phyloP scores from a whole-genome alignment of 495 filamentous ascomycete species.

The Penicillium turbatum region DNA sequence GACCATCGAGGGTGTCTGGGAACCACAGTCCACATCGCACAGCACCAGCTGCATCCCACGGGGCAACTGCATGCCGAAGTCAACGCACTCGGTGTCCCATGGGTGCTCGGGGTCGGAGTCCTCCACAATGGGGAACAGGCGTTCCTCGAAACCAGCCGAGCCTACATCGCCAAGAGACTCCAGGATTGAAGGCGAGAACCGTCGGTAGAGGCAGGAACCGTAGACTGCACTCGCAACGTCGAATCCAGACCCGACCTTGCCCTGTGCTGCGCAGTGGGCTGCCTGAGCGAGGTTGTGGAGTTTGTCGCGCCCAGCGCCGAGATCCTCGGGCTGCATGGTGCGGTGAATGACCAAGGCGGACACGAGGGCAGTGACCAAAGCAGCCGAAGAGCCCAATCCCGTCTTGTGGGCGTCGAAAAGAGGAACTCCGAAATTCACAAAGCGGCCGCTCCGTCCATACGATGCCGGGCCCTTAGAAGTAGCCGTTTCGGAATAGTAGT shows the following conservation, averaged over 20 bases:
- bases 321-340: slow-evolving; percentile 61
- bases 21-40: slow-evolving; percentile 94
- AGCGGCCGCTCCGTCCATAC: slow-evolving; percentile 43
- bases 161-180: slow-evolving; percentile 60
- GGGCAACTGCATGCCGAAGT: slow-evolving; percentile 60
- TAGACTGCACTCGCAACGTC: slow-evolving; percentile 94
- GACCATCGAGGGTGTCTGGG: slow-evolving; percentile 92
- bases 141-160: slow-evolving; percentile 57
- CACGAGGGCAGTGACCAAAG: slow-evolving; percentile 87
- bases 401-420: slow-evolving; percentile 87
- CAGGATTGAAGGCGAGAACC: slow-evolving; percentile 80
- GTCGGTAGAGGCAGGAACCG: slow-evolving; percentile 82
- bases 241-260: slow-evolving; percentile 93
- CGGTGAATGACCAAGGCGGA: slow-evolving; percentile 71
- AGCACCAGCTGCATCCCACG: slow-evolving; percentile 70
- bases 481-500: slow-evolving; percentile 85
- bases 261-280: slow-evolving; percentile 92
- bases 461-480: slow-evolving; percentile 28
- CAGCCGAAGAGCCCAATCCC: slow-evolving; percentile 91
- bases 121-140: slow-evolving; percentile 62
- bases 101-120: slow-evolving; percentile 41
- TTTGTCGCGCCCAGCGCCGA: slow-evolving; percentile 48
- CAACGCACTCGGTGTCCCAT: slow-evolving; percentile 76
- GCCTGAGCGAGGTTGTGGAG: slow-evolving; percentile 93
- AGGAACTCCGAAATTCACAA: slow-evolving; percentile 72